Conservation (phyloP, 2,329 filamentous ascomycete genomes). For the Cytospora schulzeri region DNA sequence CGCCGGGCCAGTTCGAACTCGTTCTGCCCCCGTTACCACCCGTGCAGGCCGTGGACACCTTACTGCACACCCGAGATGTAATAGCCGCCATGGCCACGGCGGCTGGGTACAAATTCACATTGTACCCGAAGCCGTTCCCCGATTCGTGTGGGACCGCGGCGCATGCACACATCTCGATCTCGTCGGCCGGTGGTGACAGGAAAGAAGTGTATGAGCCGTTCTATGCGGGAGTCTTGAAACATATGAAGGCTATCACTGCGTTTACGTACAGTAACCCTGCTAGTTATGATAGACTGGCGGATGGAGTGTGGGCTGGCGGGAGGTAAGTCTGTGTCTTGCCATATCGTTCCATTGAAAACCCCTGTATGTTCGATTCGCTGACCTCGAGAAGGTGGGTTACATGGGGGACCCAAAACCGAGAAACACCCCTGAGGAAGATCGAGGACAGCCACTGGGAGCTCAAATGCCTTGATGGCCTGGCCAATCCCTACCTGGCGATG, state of each 20-base stretch:
- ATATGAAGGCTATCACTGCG: constrained; percentile 67
- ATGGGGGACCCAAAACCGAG: constrained; percentile 82
- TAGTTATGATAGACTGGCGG: constrained; percentile 69
- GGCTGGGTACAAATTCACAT: constrained; percentile 66
- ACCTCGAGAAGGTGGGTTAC: constrained; percentile 57
- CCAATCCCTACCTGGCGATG: constrained; percentile 75
- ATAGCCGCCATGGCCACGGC: constrained; percentile 65
- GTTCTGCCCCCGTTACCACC: constrained; percentile 65
- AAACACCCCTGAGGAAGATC: constrained; percentile 72
- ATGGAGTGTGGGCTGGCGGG: constrained; percentile 77
- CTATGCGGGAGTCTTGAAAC: constrained; percentile 70
- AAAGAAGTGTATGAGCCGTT: constrained; percentile 61
- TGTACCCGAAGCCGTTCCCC: constrained; percentile 71
- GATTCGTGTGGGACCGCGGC: constrained; percentile 63
- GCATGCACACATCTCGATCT: constrained; percentile 71
- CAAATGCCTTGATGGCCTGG: constrained; percentile 75
- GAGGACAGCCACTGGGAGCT: constrained; percentile 73
- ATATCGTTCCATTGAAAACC: not conserved
- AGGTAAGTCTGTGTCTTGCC: constrained; percentile 36
- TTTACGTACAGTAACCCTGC: constrained; percentile 67
- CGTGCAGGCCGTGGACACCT: constrained; percentile 68
- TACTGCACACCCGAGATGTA: constrained; percentile 71
- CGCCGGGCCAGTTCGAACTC: constrained; percentile 77
- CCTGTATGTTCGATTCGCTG: not conserved
- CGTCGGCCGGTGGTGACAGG: constrained; percentile 44